Evolutionary conservation across 2,329 filamentous ascomycete genomes (phyloP).

Genomic region (Cladobotryum protrusum): DNA sequence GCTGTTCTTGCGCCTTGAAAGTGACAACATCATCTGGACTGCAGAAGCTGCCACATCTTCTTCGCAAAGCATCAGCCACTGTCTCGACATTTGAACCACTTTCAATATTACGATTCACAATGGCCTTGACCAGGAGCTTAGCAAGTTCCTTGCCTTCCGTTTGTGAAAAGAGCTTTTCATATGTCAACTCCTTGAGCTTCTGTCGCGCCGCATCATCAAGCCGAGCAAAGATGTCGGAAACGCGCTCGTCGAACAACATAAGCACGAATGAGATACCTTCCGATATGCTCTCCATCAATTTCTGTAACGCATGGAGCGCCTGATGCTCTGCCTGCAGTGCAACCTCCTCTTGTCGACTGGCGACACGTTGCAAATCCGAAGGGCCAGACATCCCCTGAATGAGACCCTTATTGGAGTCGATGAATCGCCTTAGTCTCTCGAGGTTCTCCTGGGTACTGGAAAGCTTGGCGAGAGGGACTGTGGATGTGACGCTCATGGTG

Average conservation of each 20-base stretch:
- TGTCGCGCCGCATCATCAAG: conserved; percentile 65
- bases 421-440: conserved; percentile 71
- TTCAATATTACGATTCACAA: conserved; percentile 95
- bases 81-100: conserved; percentile 97
- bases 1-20: conserved; percentile 94
- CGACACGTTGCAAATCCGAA: conserved; percentile 70
- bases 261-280: conserved; percentile 95
- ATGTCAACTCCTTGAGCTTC: conserved; percentile 71
- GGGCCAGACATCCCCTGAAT: conserved; percentile 94
- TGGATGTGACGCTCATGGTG: conserved; percentile 58
- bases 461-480: conserved; percentile 62
- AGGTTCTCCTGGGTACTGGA: conserved; percentile 73
- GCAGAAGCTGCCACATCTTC: conserved; percentile 94
- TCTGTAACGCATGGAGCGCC: conserved; percentile 77
- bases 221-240: conserved; percentile 77
- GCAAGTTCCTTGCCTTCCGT: conserved; percentile 78
- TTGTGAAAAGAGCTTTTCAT: conserved; percentile 79
- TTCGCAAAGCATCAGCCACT: conserved; percentile 85
- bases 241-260: conserved; percentile 88
- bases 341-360: conserved; percentile 82
- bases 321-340: conserved; percentile 92
- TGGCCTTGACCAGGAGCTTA: conserved; percentile 91
- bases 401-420: conserved; percentile 79
- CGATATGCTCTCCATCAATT: conserved; percentile 82
- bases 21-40: conserved; percentile 95